Evolutionary conservation across 2,329 filamentous ascomycete species (phyloP).

Genomic region (Xylariaceae sp.): DNA sequence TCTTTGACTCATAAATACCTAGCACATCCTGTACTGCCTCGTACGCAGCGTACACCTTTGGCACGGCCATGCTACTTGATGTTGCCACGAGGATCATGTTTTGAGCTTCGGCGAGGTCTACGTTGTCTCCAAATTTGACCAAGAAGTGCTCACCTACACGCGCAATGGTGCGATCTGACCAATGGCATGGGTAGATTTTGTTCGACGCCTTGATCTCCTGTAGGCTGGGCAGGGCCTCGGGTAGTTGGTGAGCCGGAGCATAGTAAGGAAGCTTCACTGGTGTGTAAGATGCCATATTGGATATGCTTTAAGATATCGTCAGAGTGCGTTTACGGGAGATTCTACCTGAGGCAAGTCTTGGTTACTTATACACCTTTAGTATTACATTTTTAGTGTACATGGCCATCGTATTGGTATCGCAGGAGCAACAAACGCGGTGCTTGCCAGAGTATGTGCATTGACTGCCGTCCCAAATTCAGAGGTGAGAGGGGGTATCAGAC

Average conservation of each 20-base stretch:
- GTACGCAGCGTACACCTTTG: neutral
- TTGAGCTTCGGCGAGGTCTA: neutral
- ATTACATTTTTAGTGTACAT: too few relatives aligned
- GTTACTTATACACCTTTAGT: too few relatives aligned
- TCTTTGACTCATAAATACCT: neutral
- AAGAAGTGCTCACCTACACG: neutral
- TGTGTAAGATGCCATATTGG: neutral
- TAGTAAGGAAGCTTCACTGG: neutral
- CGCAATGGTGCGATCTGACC: neutral
- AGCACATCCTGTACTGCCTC: neutral
- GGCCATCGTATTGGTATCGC: too few relatives aligned
- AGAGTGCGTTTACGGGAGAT: too few relatives aligned
- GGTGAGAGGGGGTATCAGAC: too few relatives aligned
- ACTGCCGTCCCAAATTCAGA: too few relatives aligned
- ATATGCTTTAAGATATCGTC: neutral
- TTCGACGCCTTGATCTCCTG: neutral
- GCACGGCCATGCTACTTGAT: neutral
- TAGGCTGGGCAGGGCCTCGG: neutral
- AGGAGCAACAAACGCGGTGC: too few relatives aligned
- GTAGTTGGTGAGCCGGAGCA: neutral
- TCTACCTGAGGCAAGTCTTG: too few relatives aligned
- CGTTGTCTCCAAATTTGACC: neutral
- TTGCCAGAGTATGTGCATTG: too few relatives aligned
- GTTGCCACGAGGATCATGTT: neutral
- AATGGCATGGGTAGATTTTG: neutral